Base-by-base conservation (phyloP, 495 filamentous ascomycete species). In the Astrothelium macrocarpum region DNA sequence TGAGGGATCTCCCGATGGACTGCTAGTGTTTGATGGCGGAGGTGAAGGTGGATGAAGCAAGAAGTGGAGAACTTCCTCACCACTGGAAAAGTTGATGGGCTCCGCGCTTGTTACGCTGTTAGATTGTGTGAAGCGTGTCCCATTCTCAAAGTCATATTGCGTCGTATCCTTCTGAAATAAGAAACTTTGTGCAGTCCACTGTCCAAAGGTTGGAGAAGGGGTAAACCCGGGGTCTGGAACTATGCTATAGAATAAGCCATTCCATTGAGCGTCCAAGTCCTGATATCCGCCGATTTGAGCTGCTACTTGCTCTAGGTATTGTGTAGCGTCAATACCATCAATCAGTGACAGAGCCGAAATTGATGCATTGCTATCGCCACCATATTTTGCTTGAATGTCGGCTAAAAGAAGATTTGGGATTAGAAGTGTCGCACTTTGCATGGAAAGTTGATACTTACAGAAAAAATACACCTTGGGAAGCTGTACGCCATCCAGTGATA, bases 241-340 rank as follows among this genome's bases (percentile, higher is more conserved):
- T 9, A 25, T 62, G 0, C 64, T 23, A 36, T 23, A 59, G 73
- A 77, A 32, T 69, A 68, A 10, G 12, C 26, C 26, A 43, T 66
- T 72, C 42, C 70, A 79, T 70, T 71, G 68, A 16, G 76, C 75
- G 69, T 79, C 77, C 1, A 66, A 70, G 59, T 79, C 77, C 43
- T 78, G 75, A 36, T 72, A 67, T 34, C 28, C 60, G 58, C 69
- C 66, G 10, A 32, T 60, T 3, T 53, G n/a, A 10, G 58, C 56
- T 11, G 65, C 63, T 11, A 56, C 53, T 14, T 26, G 32, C 23
- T 64, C 45, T 29, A 68, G 45, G 32, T 39, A 76, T 9, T 64
- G 61, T 12, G 68, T 70, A 7, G 65, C 75, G 32, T 69, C 68
- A 14, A 70, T 67, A 31, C 72, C 77, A 64, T 79, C 73, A 59